Percentiles rank a stretch among this genome's conserved stretches.
These are phyloP conservation scores for Hyparrhenia diplandra DNA, from an alignment of 176 grass and related monocot genomes.

Conservation along the genomic window DNA sequence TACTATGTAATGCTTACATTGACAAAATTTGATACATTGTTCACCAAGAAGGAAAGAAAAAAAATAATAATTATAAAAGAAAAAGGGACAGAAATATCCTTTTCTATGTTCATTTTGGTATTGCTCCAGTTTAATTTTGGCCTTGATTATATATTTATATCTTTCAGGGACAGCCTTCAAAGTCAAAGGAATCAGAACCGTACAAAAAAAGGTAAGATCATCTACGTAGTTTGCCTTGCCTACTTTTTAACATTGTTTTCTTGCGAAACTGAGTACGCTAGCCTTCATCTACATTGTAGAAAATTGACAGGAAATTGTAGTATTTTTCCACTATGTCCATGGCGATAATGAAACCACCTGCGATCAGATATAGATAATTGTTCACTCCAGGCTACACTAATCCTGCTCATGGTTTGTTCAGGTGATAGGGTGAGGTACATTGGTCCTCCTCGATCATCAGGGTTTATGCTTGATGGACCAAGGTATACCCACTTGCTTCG, in stretches of 20 bases:
- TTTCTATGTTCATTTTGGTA: background rate
- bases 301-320: background rate
- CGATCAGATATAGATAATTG: slow-evolving; percentile 16
- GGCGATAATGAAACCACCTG: slow-evolving; percentile 8
- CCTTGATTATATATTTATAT: slow-evolving; percentile 19
- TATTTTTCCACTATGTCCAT: slow-evolving; percentile 13
- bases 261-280: background rate
- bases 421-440: slow-evolving; percentile 96
- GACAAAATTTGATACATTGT: no score
- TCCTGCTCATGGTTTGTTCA: slow-evolving; percentile 42
- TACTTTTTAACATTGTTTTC: background rate
- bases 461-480: slow-evolving; percentile 38
- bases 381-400: slow-evolving; percentile 13
- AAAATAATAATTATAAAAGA: background rate
- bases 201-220: slow-evolving; percentile 64
- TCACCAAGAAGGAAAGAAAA: background rate
- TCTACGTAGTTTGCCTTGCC: background rate
- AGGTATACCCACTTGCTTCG: background rate
- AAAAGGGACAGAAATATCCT: background rate
- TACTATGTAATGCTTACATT: no score
- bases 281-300: background rate
- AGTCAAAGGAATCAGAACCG: slow-evolving; percentile 61
- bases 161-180: slow-evolving; percentile 77
- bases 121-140: background rate
- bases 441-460: slow-evolving; percentile 27